These are phyloP conservation scores for Penicillium concentricum DNA, from an alignment of 2,329 filamentous ascomycete genomes.

Conservation along the genomic window DNA sequence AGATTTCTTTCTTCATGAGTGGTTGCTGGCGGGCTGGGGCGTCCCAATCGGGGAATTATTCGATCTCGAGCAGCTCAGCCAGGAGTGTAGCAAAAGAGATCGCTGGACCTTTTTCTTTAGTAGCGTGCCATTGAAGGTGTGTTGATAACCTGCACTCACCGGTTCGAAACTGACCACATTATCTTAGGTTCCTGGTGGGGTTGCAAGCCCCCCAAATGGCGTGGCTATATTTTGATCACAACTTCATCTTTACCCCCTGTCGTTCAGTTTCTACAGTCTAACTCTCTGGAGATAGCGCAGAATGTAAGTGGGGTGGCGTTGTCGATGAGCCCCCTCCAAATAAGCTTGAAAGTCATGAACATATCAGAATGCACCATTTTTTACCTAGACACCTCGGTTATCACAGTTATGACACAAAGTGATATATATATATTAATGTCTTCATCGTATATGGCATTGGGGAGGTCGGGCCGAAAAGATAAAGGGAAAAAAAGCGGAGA, in stretches of 20 bases:
- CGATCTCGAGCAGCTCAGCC: constrained; percentile 43
- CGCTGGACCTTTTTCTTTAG: constrained; percentile 52
- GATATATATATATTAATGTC: not conserved
- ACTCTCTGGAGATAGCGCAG: not conserved
- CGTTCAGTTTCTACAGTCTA: not conserved
- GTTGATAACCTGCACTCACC: not conserved
- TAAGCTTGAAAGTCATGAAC: not conserved
- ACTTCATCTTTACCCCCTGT: not conserved
- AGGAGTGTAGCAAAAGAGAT: constrained; percentile 36
- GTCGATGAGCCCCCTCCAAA: not conserved
- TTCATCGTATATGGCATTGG: not conserved
- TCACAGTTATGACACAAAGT: not conserved
- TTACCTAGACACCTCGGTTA: not conserved
- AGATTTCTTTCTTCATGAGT: constrained; percentile 29
- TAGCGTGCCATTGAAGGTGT: constrained; percentile 48
- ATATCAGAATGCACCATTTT: not conserved
- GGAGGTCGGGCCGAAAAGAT: not conserved
- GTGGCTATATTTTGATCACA: constrained; percentile 43
- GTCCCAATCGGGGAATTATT: constrained; percentile 49
- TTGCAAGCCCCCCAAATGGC: constrained; percentile 48
- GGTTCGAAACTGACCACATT: not conserved
- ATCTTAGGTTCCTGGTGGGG: constrained; percentile 44
- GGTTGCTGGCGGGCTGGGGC: constrained; percentile 49
- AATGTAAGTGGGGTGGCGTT: not conserved
- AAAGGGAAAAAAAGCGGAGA: not conserved